Evolutionary conservation across 441 rosid genomes (phyloP).

Genomic region (Macaranga tanarius): DNA sequence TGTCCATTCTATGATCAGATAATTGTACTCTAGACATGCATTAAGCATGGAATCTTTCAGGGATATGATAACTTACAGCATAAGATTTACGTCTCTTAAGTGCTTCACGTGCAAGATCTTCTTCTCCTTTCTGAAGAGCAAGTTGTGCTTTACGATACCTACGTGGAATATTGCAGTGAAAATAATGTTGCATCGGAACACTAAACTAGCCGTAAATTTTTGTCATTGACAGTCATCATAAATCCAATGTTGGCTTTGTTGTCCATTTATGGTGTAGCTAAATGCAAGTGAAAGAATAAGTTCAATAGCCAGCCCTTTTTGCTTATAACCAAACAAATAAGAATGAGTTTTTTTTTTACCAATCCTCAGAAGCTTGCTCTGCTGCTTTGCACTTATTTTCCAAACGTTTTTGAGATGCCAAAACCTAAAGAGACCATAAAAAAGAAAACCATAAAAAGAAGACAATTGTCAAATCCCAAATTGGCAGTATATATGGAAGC

Average conservation of each 20-base stretch:
- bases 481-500: not conserved
- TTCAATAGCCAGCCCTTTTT: not conserved
- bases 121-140: constrained; percentile 95
- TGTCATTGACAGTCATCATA: not conserved
- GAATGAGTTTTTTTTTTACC: constrained; percentile 38
- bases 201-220: not conserved
- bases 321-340: not conserved
- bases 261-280: not conserved
- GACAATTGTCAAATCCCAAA: not conserved
- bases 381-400: constrained; percentile 91
- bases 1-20: not conserved
- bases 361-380: constrained; percentile 83
- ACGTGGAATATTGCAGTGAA: constrained; percentile 8
- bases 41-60: not conserved
- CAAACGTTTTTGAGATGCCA: constrained; percentile 94
- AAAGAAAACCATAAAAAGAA: not conserved
- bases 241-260: not conserved
- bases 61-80: constrained; percentile 55
- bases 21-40: not conserved
- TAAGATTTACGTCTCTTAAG: constrained; percentile 90
- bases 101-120: constrained; percentile 99
- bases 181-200: not conserved
- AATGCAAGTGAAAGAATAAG: not conserved
- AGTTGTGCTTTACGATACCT: constrained; percentile 99
- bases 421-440: constrained; percentile 47